Base-by-base conservation (phyloP, 345 rosid genomes). In the Psidium friedrichsthalianum region DNA sequence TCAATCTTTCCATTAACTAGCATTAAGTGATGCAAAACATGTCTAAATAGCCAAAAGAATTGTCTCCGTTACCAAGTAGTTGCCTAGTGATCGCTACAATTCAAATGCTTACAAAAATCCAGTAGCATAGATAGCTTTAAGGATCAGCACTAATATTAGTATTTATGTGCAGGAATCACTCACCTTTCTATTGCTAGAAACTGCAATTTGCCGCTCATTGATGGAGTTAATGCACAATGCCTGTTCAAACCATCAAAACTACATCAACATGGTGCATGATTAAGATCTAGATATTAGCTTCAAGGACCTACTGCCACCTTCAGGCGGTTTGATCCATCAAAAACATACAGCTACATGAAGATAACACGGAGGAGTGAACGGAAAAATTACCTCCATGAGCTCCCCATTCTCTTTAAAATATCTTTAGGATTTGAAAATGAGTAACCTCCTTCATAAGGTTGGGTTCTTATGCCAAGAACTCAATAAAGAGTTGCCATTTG, bases 111-210 rank as follows among this genome's bases (percentile, higher is more conserved):
- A 16, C 12, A 15, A 32, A 29, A 29, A 27, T 29, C 36, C 0
- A 2, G 74, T 11, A 27, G 13, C 21, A 18, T 36, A 29, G 80
- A 58, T 27, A 24, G 76, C 78, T 53, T 21, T 55, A 74, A 40
- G 25, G 42, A 36, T 18, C 22, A 1, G 47, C 4, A 51, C 82
- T 84, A 82, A 51, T 52, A 58, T 21, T 78, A 74, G 53, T 25
- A 55, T 54, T 53, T 83, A 59, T 64, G 69, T 1, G 32, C 56
- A 51, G 78, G 58, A 47, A 82, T 86, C 82, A 91, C 95, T 89
- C 87, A 96, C 99, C 98, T 96, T 96, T 86, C 94, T 91, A 87
- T 92, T 94, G 94, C 98, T 94, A 64, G 99, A 94, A 82, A 96
- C 86, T 87, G 96, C 99, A 88, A 92, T 92, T 90, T 94, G 95